Conservation (phyloP, 2,329 filamentous ascomycete genomes). For the Colletotrichum sidae region DNA sequence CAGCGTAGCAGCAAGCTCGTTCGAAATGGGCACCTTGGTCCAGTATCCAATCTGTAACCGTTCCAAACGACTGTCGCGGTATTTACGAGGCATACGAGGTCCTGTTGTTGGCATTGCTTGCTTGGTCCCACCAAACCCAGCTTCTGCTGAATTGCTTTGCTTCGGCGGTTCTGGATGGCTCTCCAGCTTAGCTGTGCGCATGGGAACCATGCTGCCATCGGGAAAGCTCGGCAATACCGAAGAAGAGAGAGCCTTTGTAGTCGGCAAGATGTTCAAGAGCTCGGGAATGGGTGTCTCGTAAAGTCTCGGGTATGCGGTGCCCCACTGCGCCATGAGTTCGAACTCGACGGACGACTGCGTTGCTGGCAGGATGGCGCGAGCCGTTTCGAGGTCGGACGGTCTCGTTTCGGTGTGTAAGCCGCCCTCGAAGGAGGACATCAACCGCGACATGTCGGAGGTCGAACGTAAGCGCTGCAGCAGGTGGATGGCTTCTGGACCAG, state of each 20-base stretch:
- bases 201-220: neutral
- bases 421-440: neutral
- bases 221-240: no score
- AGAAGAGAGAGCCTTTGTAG: no score
- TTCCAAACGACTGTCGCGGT: conserved; percentile 43
- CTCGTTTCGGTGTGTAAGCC: neutral
- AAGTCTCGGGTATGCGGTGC: neutral
- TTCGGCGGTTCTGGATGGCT: neutral
- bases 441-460: neutral
- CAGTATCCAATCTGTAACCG: conserved; percentile 46
- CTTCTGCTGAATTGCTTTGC: neutral
- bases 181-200: neutral
- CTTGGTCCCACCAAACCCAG: neutral
- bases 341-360: neutral
- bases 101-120: neutral
- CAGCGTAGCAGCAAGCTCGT: conserved; percentile 44
- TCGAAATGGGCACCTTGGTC: conserved; percentile 47
- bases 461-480: neutral
- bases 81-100: neutral
- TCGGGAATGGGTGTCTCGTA: no score
- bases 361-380: neutral
- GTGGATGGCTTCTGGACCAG: neutral
- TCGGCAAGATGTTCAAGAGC: no score
- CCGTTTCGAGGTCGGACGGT: neutral
- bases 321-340: neutral